phyloP scores from a whole-genome alignment of 202 grass and related monocot genomes.

The Cymbopogon flexuosus region DNA sequence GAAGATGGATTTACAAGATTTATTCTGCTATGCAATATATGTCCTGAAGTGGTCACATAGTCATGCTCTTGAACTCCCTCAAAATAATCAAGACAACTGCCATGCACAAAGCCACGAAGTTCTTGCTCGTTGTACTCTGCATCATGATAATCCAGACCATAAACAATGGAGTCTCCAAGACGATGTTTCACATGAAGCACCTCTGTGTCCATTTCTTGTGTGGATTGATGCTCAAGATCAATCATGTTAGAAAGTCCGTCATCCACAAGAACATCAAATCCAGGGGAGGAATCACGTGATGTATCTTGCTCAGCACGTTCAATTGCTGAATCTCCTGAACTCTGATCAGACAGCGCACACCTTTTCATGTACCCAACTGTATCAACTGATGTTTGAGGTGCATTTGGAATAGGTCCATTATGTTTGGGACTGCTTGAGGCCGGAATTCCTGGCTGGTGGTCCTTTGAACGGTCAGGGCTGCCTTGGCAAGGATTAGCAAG shows the following conservation, averaged over 20 bases:
- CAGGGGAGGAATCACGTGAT: constrained; percentile 37
- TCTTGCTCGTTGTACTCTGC: constrained; percentile 21
- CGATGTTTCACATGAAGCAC: constrained; percentile 22
- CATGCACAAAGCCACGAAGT: constrained; percentile 18
- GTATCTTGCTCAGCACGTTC: constrained; percentile 27
- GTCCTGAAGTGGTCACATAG: constrained; percentile 5
- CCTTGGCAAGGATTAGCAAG: constrained; percentile 19
- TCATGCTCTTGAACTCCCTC: constrained; percentile 18
- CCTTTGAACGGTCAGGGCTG: not conserved
- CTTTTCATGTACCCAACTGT: constrained; percentile 8
- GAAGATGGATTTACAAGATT: constrained; percentile 7
- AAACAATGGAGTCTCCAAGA: constrained; percentile 14
- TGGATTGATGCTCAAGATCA: constrained; percentile 21
- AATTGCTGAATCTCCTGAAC: constrained; percentile 33
- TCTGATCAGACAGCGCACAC: constrained; percentile 11
- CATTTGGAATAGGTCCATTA: constrained; percentile 4
- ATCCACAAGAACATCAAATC: constrained; percentile 51
- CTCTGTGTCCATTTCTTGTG: constrained; percentile 18
- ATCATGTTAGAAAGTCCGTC: constrained; percentile 14
- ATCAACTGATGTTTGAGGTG: constrained; percentile 7
- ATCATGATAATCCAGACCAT: constrained; percentile 37
- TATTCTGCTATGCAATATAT: not conserved
- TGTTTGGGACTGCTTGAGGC: constrained; percentile 17
- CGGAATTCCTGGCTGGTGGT: not conserved
- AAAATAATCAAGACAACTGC: constrained; percentile 30